These are phyloP conservation scores for Phytophthora pinifolia DNA, from an alignment of 352 stramenopile genomes.

Conservation along the genomic window DNA sequence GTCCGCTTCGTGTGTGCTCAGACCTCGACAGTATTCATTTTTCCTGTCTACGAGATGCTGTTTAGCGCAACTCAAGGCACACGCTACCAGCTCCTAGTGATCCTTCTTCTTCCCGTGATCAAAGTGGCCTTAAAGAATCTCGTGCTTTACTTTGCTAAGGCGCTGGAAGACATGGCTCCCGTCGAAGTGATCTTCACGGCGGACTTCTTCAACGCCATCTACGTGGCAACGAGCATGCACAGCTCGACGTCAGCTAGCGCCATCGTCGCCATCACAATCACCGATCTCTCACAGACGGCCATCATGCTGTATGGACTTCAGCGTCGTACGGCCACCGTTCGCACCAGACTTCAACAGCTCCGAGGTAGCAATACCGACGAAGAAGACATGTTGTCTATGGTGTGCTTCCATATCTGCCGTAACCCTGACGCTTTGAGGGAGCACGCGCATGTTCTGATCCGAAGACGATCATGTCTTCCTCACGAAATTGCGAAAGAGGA, in stretches of 20 bases:
- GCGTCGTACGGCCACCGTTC: neutral
- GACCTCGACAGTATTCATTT: conserved; percentile 2
- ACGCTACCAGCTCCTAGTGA: conserved; percentile 1
- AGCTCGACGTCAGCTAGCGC: conserved; percentile 23
- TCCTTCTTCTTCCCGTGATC: conserved; percentile 18
- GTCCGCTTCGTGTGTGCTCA: neutral
- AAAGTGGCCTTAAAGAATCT: conserved; percentile 29
- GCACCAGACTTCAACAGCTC: neutral
- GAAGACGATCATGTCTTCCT: too few relatives aligned
- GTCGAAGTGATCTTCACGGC: conserved; percentile 32
- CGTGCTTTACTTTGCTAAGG: too few relatives aligned
- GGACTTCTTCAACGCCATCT: conserved; percentile 35
- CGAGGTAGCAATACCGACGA: neutral
- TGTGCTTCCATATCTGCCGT: too few relatives aligned
- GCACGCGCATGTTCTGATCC: too few relatives aligned
- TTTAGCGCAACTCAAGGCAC: neutral
- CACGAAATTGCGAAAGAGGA: too few relatives aligned
- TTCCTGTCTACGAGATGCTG: conserved; percentile 2
- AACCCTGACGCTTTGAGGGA: too few relatives aligned
- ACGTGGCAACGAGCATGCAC: conserved; percentile 33
- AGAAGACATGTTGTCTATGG: neutral
- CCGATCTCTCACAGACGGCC: conserved; percentile 8
- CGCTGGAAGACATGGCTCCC: too few relatives aligned
- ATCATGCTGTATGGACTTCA: conserved; percentile 6
- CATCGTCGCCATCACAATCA: conserved; percentile 12